Base-by-base conservation (phyloP, 177 flowering plant genomes). In the Telopea speciosissima region DNA sequence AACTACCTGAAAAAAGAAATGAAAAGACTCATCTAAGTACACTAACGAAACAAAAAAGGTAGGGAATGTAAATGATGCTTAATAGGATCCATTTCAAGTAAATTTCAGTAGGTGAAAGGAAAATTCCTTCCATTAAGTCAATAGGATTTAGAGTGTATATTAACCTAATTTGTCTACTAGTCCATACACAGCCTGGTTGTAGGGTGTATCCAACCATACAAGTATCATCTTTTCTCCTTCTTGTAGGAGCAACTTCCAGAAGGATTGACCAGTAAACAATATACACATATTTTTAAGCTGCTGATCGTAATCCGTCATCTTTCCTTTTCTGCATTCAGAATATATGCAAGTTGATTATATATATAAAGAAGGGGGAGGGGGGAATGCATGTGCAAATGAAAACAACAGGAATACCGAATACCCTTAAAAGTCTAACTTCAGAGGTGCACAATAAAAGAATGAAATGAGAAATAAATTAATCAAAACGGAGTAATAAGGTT, bases 161-260 rank as follows among this genome's bases (percentile, higher is more conserved):
- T 77, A 79, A 81, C 99, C 97, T 79, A 95, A 78, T 86, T 90
- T 95, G 73, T 95, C 99, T 11, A 95, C 96, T 74, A 95, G 89
- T 59, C 98, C 98, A 82, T 95, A 95, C 60, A 93, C 97, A 68
- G 97, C 99, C 79, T 92, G 97, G 74, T 93, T 92, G 75, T 88
- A 91, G 40, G 97, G 87, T 61, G 97, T 92, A 71, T 89, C 97
- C 23, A 88, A 82, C 91, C 90, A 86, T 44, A 91, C 94, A 80
- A 95, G 94, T 40, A 95, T 84, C 84, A 92, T 69, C 79, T 92
- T 92, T 83, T 95, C 97, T 70, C 99, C 97, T 84, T 93, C 97
- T 79, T 92, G 99, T 80, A 95, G 97, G 52, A 92, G 70, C 77
- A 92, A 75, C 72, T 76, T 81, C 42, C 69, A 67, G 59, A 79